A percentile compares a stretch with the other conserved stretches of the same genome.
Evolutionary conservation across 73 alveolate species (phyloP).

Genomic region (Blepharisma japonicum): DNA sequence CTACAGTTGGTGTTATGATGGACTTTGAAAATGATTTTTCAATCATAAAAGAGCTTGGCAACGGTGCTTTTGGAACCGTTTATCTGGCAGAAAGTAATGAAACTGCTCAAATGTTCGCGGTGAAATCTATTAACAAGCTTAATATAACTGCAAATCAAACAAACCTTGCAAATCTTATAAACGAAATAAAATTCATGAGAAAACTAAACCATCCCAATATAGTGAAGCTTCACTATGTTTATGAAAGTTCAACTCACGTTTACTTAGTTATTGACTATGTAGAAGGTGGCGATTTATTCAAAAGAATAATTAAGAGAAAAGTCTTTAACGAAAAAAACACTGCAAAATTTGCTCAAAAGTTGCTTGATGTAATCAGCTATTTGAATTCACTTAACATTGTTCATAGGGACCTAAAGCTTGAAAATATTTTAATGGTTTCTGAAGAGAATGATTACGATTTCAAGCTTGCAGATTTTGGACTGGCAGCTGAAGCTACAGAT

Average conservation of each 20-base stretch:
- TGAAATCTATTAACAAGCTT: not conserved
- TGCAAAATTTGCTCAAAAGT: not conserved
- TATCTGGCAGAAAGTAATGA: not conserved
- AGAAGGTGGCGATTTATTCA: conserved; percentile 47
- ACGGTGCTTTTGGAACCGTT: not conserved
- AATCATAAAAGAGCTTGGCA: not conserved
- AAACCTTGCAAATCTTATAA: not conserved
- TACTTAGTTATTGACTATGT: conserved; percentile 52
- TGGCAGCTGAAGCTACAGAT: conserved; percentile 26
- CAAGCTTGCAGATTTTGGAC: conserved; percentile 47
- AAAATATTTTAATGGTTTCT: conserved; percentile 62
- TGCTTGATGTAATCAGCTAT: conserved; percentile 20
- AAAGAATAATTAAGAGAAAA: not conserved
- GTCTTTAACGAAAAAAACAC: not conserved
- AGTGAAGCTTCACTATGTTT: conserved; percentile 39
- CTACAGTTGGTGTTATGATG: not conserved
- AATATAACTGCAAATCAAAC: not conserved
- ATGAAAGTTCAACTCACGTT: conserved; percentile 44
- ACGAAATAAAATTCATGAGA: conserved; percentile 36
- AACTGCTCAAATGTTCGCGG: not conserved
- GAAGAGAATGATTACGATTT: conserved; percentile 64
- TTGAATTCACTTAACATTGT: conserved; percentile 58
- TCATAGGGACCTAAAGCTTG: conserved; percentile 84
- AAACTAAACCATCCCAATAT: conserved; percentile 31
- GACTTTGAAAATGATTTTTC: not conserved